Evolutionary conservation across 306 rosid species (phyloP), one percentile per base, ranked within the genome.

Genomic region (Coriaria nepalensis): DNA sequence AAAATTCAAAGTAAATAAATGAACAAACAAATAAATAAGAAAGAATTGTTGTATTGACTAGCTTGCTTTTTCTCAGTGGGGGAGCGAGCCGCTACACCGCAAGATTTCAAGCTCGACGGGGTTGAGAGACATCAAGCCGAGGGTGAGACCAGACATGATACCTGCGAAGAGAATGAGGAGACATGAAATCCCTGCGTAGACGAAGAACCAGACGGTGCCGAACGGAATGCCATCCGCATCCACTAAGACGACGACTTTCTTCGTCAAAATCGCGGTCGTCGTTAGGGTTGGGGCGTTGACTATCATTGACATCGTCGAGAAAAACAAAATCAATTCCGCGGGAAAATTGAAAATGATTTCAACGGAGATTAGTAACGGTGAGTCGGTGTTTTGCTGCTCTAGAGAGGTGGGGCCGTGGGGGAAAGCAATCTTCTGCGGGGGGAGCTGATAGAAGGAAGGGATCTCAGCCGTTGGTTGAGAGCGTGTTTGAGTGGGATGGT

Each of bases 141-240:
- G 73, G 6, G 96, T 87, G 33, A 87, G 87, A 20, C 96, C 94
- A 8, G 96, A 87, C 96, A 87, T 87, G 32, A 87, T 87, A 4
- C 96, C 96, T 6, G 96, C 96, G 61, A 87, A 82, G 40, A 77
- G 50, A 33, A 87, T 92, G 5, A 87, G 92, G 49, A 63, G 7
- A 35, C 73, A 74, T 5, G 80, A 74, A 13, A 74, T 45, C 6
- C 94, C 94, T 5, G 71, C 81, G 59, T 77, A 87, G 37, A 77
- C 13, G 50, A 78, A 87, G 94, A 94, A 87, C 72, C 64, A 80
- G 0, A 60, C 47, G 0, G 83, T 75, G 7, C 74, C 93, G 33
- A 87, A 80, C 6, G 60, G 71, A 43, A 78, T 53, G 57, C 80
- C 94, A 0, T 82, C 94, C 0, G 67, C 67, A 40, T 66, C 71